These are phyloP conservation scores for Clitopilus hobsonii DNA, from an alignment of 768 basidiomycete species.

Conservation along the genomic window DNA sequence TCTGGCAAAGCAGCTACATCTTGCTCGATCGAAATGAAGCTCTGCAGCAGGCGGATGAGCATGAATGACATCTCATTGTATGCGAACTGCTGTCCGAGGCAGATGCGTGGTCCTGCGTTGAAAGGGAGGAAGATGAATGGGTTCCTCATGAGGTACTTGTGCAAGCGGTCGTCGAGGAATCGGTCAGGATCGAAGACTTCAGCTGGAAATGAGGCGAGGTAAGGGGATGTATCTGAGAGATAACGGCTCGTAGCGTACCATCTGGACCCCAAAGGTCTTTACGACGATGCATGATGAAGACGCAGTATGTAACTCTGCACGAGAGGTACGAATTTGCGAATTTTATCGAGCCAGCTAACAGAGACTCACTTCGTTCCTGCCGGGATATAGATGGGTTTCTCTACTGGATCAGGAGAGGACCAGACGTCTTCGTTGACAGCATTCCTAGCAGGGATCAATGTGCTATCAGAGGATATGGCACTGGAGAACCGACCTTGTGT, in stretches of 20 bases:
- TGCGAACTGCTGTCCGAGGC: conserved; percentile 57
- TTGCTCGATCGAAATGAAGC: conserved; percentile 41
- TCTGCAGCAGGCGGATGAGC: conserved; percentile 55
- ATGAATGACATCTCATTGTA: conserved; percentile 65
- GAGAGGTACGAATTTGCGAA: no score
- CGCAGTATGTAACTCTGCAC: conserved; percentile 17
- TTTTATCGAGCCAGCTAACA: no score
- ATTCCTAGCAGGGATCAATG: no score
- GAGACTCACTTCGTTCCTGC: conserved; percentile 21
- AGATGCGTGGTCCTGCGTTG: conserved; percentile 50
- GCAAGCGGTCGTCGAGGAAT: conserved; percentile 57
- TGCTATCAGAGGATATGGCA: no score
- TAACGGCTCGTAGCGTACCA: conserved; percentile 26
- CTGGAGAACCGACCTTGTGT: conserved; percentile 16
- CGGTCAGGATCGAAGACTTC: conserved; percentile 61
- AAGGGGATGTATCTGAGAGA: background rate
- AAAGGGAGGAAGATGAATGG: conserved; percentile 56
- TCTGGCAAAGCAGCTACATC: conserved; percentile 41
- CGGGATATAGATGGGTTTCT: conserved; percentile 34
- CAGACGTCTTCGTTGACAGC: conserved; percentile 23
- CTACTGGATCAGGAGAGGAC: conserved; percentile 18
- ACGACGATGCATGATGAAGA: conserved; percentile 36
- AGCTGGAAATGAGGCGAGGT: conserved; percentile 27
- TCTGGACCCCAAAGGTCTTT: conserved; percentile 57
- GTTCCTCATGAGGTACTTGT: conserved; percentile 51